A percentile compares a stretch with the other conserved stretches of the same genome.
Conservation (phyloP, 78 protist genomes). For the Dictyostelium brefeldianum region DNA sequence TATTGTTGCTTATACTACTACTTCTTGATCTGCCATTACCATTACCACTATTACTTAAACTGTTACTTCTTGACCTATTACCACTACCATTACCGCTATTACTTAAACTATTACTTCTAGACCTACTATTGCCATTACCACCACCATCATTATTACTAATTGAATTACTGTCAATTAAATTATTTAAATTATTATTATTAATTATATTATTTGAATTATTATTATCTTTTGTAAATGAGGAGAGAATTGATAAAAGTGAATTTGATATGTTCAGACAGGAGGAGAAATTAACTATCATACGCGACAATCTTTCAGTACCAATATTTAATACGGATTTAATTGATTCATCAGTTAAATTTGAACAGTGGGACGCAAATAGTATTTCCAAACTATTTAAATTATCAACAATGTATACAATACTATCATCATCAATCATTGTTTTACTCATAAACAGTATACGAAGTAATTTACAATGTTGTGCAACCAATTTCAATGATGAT, state of each 20-base stretch:
- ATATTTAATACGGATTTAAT: slow-evolving; percentile 20
- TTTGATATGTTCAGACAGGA: slow-evolving; percentile 49
- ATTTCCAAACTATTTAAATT: slow-evolving; percentile 23
- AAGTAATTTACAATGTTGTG: slow-evolving; percentile 23
- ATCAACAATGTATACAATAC: slow-evolving; percentile 29
- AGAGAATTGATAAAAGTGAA: slow-evolving; percentile 49
- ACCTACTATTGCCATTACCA: neutral
- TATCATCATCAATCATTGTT: slow-evolving; percentile 66
- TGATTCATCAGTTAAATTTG: slow-evolving; percentile 13
- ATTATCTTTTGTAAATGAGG: slow-evolving; percentile 23
- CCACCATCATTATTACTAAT: neutral
- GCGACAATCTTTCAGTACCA: slow-evolving; percentile 34
- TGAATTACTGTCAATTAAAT: neutral
- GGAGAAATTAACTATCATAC: slow-evolving; percentile 32
- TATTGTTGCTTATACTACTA: neutral
- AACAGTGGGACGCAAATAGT: slow-evolving; percentile 26
- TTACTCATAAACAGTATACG: slow-evolving; percentile 25
- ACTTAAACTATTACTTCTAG: neutral
- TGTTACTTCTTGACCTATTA: neutral
- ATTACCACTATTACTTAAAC: neutral
- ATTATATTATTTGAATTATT: neutral
- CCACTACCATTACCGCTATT: neutral
- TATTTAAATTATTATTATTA: neutral
- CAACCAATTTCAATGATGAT: slow-evolving; percentile 24
- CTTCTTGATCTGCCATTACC: neutral